phyloP scores from a whole-genome alignment of 1,284 basidiomycete species.

The Cystobasidium pallidum region DNA sequence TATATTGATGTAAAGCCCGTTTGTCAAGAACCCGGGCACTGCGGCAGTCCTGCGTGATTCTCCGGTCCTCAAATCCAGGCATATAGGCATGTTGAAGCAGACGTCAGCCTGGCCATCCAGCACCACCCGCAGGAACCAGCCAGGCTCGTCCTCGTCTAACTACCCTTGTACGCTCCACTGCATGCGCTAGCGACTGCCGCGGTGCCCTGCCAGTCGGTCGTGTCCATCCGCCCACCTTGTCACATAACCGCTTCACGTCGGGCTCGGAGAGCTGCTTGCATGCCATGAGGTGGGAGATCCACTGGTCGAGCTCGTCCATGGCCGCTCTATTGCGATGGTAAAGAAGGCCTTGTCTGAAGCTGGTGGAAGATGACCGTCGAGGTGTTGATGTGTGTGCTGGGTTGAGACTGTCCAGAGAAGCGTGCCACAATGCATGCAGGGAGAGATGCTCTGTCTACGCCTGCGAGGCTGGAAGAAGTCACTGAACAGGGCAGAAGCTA shows the following conservation, averaged over 20 bases:
- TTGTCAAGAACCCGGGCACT: background rate
- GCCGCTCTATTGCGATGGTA: background rate
- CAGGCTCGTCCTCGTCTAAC: background rate
- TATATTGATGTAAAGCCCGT: background rate
- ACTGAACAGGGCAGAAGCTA: no score
- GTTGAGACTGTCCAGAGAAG: conserved; percentile 4
- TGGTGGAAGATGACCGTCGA: background rate
- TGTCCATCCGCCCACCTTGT: conserved; percentile 74
- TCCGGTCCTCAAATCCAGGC: background rate
- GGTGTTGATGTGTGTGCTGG: background rate
- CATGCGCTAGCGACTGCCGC: background rate
- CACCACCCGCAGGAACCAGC: background rate
- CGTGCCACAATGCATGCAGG: background rate
- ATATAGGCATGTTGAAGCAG: background rate
- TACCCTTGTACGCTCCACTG: background rate
- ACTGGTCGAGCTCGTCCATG: conserved; percentile 47
- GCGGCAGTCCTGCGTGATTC: background rate
- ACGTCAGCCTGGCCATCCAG: conserved; percentile 3
- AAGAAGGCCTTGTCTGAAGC: background rate
- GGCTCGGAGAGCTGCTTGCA: conserved; percentile 96
- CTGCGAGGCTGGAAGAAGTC: background rate
- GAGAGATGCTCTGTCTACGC: background rate
- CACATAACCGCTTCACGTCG: conserved; percentile 97
- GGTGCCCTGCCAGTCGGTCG: background rate
- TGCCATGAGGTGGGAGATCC: conserved; percentile 96